Percentiles rank a stretch among this genome's conserved stretches.
Conservation (phyloP, 257 asterid genomes). For the Petunia secreta region DNA sequence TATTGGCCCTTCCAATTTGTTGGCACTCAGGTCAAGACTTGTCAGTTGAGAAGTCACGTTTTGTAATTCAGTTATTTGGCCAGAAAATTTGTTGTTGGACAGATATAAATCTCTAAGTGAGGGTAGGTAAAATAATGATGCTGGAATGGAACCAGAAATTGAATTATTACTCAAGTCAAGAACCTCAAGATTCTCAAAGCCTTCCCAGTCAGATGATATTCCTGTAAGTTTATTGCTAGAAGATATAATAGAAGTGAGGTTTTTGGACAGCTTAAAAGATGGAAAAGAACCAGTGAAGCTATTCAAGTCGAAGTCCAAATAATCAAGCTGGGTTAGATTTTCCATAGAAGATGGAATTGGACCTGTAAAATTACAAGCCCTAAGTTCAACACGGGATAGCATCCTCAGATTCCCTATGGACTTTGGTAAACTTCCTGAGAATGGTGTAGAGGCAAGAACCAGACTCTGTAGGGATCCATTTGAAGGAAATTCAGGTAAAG, state of each 20-base stretch:
- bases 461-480: slow-evolving; percentile 49
- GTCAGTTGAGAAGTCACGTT: slow-evolving; percentile 28
- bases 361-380: slow-evolving; percentile 50
- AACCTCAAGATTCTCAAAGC: slow-evolving; percentile 41
- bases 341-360: slow-evolving; percentile 51
- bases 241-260: slow-evolving; percentile 35
- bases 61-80: slow-evolving; percentile 44
- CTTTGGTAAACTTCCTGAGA: slow-evolving; percentile 53
- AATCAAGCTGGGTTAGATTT: slow-evolving; percentile 45
- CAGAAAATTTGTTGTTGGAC: slow-evolving; percentile 49
- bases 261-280: slow-evolving; percentile 45
- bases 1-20: slow-evolving; percentile 28
- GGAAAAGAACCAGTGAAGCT: slow-evolving; percentile 52
- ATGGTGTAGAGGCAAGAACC: slow-evolving; percentile 42
- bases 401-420: slow-evolving; percentile 51
- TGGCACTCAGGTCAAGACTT: slow-evolving; percentile 32
- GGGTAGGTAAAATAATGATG: slow-evolving; percentile 41
- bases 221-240: slow-evolving; percentile 45
- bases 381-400: slow-evolving; percentile 45
- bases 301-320: slow-evolving; percentile 45
- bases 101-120: slow-evolving; percentile 41
- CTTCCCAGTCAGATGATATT: slow-evolving; percentile 41
- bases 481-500: slow-evolving; percentile 55
- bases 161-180: slow-evolving; percentile 53
- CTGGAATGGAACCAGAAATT: slow-evolving; percentile 58